Percentiles rank a stretch among this genome's conserved stretches.
Conservation (phyloP, 2,329 filamentous ascomycete species). For the Trichoderma sp. region DNA sequence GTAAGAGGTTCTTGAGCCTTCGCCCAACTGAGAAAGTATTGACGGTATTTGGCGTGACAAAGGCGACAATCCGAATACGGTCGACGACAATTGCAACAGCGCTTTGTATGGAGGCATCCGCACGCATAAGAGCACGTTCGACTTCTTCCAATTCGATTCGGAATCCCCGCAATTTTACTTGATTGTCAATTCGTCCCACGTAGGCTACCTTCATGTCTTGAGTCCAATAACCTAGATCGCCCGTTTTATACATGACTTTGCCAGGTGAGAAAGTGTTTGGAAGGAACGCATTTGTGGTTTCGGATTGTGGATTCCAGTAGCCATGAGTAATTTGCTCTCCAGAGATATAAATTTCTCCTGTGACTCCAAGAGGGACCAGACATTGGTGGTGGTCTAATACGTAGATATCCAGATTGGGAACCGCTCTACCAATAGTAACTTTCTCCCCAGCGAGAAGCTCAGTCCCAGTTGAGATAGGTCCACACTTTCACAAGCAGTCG, state of each 20-base stretch:
- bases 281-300: background rate
- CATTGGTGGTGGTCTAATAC: background rate
- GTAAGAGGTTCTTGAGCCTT: background rate
- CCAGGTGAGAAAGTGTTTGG: background rate
- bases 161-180: background rate
- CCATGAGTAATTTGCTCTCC: background rate
- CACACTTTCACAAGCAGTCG: background rate
- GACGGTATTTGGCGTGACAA: background rate
- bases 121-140: background rate
- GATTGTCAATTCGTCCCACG: background rate
- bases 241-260: background rate
- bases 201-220: background rate
- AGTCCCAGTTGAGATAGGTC: background rate
- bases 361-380: background rate
- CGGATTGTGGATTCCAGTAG: background rate
- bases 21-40: background rate
- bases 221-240: background rate
- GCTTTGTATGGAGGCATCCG: background rate
- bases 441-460: background rate
- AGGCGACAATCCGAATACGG: background rate
- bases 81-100: background rate
- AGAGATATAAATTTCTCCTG: background rate
- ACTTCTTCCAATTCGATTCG: slow-evolving; percentile 3
- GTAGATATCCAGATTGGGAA: background rate
- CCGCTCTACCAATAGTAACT: background rate